phyloP scores from a whole-genome alignment of 495 filamentous ascomycete species.

The Aspergillus egyptiacus region DNA sequence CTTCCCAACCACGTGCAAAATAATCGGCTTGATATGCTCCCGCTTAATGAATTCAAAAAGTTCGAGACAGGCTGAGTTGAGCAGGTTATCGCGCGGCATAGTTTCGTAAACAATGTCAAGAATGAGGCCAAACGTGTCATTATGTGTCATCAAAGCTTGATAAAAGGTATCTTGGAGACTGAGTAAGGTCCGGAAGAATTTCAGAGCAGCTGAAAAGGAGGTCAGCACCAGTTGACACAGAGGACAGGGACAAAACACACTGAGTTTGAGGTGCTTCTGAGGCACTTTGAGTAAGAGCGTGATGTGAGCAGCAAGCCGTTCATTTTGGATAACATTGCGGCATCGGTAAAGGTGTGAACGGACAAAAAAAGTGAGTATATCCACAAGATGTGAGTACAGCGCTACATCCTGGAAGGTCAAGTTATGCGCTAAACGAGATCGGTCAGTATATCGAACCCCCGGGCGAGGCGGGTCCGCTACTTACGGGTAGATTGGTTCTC shows the following conservation, averaged over 20 bases:
- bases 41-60: constrained; percentile 88
- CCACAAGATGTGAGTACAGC: constrained; percentile 83
- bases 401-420: constrained; percentile 76
- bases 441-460: constrained; percentile 4
- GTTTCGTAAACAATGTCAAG: constrained; percentile 83
- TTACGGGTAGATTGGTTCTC: constrained; percentile 57
- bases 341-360: constrained; percentile 80
- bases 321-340: constrained; percentile 79
- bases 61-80: constrained; percentile 94
- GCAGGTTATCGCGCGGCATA: constrained; percentile 91
- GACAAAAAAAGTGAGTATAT: constrained; percentile 92
- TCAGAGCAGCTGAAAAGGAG: constrained; percentile 62
- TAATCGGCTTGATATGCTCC: constrained; percentile 75
- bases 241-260: constrained; percentile 45
- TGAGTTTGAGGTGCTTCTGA: constrained; percentile 89
- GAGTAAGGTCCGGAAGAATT: constrained; percentile 88
- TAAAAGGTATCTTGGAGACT: constrained; percentile 89
- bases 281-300: constrained; percentile 77
- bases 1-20: constrained; percentile 80
- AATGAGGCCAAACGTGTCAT: constrained; percentile 80
- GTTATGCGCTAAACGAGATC: constrained; percentile 45
- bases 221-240: constrained; percentile 5
- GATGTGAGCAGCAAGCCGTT: constrained; percentile 73
- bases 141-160: constrained; percentile 76
- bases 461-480: constrained; percentile 16